phyloP scores from a whole-genome alignment of 768 basidiomycete genomes.

The Termitomyces sp. region DNA sequence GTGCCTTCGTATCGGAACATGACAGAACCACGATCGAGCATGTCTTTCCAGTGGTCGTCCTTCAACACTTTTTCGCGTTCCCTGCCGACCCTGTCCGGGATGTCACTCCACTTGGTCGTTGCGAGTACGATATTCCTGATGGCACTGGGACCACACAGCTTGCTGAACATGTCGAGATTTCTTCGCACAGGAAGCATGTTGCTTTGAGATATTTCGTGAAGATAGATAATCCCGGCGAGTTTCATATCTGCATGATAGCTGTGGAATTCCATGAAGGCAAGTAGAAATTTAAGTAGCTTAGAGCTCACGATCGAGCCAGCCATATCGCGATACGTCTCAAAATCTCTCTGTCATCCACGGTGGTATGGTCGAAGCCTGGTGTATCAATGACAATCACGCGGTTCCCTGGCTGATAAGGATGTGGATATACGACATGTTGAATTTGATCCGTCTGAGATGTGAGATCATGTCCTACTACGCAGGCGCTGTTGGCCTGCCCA shows the following conservation, averaged over 20 bases:
- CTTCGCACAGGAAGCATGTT: conserved; percentile 32
- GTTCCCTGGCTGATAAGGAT: conserved; percentile 5
- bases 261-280: not conserved
- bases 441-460: conserved; percentile 15
- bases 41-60: conserved; percentile 11
- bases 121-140: conserved; percentile 41
- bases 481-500: conserved; percentile 5
- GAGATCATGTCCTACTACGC: conserved; percentile 12
- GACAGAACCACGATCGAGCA: conserved; percentile 8
- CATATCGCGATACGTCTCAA: conserved; percentile 15
- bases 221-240: conserved; percentile 23
- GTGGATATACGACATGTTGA: conserved; percentile 12
- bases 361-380: conserved; percentile 19
- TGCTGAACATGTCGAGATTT: conserved; percentile 41
- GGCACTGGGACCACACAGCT: conserved; percentile 39
- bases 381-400: conserved; percentile 16
- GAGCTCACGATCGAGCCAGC: conserved; percentile 14
- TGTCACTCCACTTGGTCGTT: conserved; percentile 44
- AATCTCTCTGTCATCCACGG: conserved; percentile 15
- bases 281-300: not conserved
- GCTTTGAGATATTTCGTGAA: conserved; percentile 27
- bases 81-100: conserved; percentile 12
- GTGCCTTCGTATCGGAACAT: conserved; percentile 9
- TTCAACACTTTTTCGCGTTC: conserved; percentile 8
- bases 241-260: conserved; percentile 20